Evolutionary conservation across 2,329 filamentous ascomycete genomes (phyloP), one percentile per base, ranked within the genome.

Genomic region (Nigrospora osmanthi): DNA sequence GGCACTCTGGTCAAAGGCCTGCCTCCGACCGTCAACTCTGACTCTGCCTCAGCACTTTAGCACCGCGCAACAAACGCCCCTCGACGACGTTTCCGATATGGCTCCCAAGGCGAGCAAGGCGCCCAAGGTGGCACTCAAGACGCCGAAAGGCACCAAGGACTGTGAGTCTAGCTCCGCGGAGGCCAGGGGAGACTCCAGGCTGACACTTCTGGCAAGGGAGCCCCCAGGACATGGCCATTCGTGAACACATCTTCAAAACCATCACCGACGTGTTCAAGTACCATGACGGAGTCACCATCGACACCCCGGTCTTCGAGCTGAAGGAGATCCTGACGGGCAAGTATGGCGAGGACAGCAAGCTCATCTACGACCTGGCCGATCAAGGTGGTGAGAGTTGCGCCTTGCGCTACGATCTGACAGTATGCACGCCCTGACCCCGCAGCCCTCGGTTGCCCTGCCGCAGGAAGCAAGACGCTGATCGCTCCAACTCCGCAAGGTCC

Each of bases 81-180:
- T 43, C 28, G 31, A 38, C 15, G 43, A 48, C 31, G 31, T 38
- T 12, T 28, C 49, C 49, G 40, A 45, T 45, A 68, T 67, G 64
- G 58, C 65, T 43, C 60, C 66, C 34, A 72, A 72, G 52, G 56
- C 52, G 39, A 61, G 62, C 47, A 72, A 72, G 53, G 56, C 52
- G 39, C 62, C 62, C 47, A 74, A 73, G 52, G 83, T 85, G 66
- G 80, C 82, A 66, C 76, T 94, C 62, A 95, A 95, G 75, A 87
- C 85, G 59, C 87, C 89, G 50, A 95, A 95, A 76, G 89, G 89
- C 55, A 95, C 89, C 53, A 87, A 88, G 62, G 89, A 95, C 65
- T 95, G 81, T 81, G 47, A 59, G 58, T 58, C 48, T 38, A 45
- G 54, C 38, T 32, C 38, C 44, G 40, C 44, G 56, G 46, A 35